These are phyloP conservation scores for Xylaria acuta DNA, from an alignment of 495 filamentous ascomycete species.

Conservation along the genomic window DNA sequence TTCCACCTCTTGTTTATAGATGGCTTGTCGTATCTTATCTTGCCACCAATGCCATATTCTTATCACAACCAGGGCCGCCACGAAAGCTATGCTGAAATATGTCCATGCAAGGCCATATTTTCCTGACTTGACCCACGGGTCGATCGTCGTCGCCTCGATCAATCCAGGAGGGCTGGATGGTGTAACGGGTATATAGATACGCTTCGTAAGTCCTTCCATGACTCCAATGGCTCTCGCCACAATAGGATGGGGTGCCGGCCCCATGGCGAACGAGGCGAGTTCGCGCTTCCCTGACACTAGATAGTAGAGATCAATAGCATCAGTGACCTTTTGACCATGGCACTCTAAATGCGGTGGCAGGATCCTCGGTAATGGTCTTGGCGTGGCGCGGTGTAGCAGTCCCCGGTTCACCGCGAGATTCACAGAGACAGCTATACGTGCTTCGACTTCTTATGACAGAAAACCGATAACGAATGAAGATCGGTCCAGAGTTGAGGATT, in stretches of 20 bases:
- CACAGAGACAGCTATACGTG: neutral
- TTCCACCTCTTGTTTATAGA: conserved; percentile 76
- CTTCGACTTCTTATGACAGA: neutral
- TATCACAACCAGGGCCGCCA: conserved; percentile 66
- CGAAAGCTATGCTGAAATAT: conserved; percentile 78
- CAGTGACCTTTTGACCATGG: conserved; percentile 9
- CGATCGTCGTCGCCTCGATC: conserved; percentile 73
- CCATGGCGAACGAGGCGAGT: conserved; percentile 25
- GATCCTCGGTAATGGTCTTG: neutral
- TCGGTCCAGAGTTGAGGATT: conserved; percentile 44
- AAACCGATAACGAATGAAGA: neutral
- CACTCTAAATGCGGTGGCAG: conserved; percentile 11
- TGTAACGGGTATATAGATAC: conserved; percentile 75
- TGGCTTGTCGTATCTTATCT: conserved; percentile 83
- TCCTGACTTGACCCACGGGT: conserved; percentile 80
- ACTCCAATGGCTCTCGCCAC: conserved; percentile 39
- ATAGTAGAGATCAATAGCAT: conserved; percentile 24
- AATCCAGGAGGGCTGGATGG: conserved; percentile 72
- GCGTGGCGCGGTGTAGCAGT: neutral
- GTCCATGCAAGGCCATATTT: conserved; percentile 90
- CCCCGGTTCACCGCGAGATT: neutral
- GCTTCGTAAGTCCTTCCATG: conserved; percentile 63
- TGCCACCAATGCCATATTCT: conserved; percentile 85
- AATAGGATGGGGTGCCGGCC: conserved; percentile 16
- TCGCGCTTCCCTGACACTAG: conserved; percentile 23